Base-by-base conservation (phyloP, 1,284 basidiomycete species). In the Cryptococcus maquisensis region DNA sequence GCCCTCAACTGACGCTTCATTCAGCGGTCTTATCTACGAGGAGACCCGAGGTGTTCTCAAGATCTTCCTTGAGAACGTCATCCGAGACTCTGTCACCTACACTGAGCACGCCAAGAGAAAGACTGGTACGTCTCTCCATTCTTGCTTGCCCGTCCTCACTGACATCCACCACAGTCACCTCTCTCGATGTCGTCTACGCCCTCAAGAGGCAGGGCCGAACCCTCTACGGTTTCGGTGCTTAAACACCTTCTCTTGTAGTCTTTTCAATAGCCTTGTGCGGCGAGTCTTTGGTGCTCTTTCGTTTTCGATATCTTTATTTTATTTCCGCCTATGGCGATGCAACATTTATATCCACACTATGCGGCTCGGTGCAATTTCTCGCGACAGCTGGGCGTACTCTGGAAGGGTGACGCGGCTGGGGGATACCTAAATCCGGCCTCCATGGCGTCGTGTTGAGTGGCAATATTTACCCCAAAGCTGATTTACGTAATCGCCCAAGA, bases 41-140 rank as follows among this genome's bases (percentile, higher is more conserved):
- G 54, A 93, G 83, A 91, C 88, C 55, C 88, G 90, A 63, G 83
- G 86, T 77, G 85, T 88, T 47, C 81, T 90, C 69, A 87, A 86
- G 78, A 84, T 86, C 69, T 86, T 86, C 80, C 61, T 72, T 36
- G 69, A 73, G 64, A 67, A 68, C 81, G 86, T 90, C 71, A 90
- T 92, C 68, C 85, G 87, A 64, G 90, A 89, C 78, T 85, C 85
- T 36, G 86, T 88, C 72, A 86, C 84, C 57, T 92, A 93, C 84
- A 90, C 88, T 59, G 90, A 92, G 76, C 90, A 93, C 80, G 89
- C 90, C 49, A 93, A 93, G 80, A 83, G 89, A 68, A 90, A 90
- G 81, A 89, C 87, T 42, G 20, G 21, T 26, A 3, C 8, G 39
- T 40, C n/a, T 7, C n/a, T 10, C n/a, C n/a, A 10, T 38, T 10